Evolutionary conservation across 345 rosid species (phyloP), one percentile per base, ranked within the genome.

Genomic region (Populus euphratica): DNA sequence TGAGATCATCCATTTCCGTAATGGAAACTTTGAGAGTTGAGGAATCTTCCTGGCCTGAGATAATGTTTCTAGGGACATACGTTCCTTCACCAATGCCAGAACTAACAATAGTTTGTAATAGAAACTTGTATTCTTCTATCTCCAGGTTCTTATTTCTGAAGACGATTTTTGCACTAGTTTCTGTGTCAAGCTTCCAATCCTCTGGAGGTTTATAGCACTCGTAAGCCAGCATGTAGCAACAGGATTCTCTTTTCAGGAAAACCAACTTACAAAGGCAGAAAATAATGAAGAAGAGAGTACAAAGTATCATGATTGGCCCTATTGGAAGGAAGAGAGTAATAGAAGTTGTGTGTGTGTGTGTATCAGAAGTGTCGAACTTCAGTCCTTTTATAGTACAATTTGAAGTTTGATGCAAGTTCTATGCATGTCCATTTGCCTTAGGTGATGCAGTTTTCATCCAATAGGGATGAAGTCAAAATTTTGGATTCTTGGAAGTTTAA

Each of bases 81-180:
- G 94, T 85, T 81, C 87, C 82, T 29, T 94, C 94, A 20, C 97
- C 96, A 2, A 94, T 82, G 25, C 98, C 98, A 0, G 96, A 91
- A 75, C 70, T 87, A 56, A 73, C 86, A 68, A 94, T 85, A 8
- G 92, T 90, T 71, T 85, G 81, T 4, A 90, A 80, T 23, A 94
- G 86, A 76, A 94, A 94, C 81, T 88, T 81, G 86, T 79, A 87
- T 75, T 93, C 89, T 63, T 92, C 88, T 9, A 90, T 84, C 50
- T 91, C 88, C 27, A 88, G 83, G 79, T 87, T 89, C 73, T 81
- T 85, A 86, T 89, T 90, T 49, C 95, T 77, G 69, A 78, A 10
- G 73, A 89, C 85, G 6, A 91, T 29, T 33, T 74, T 79, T 35
- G 77, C 91, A 52, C 93, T 79, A 5, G 85, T 33, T 18, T 72